Evolutionary conservation across 2,329 filamentous ascomycete species (phyloP).

Genomic region (Macrophomina tecta): DNA sequence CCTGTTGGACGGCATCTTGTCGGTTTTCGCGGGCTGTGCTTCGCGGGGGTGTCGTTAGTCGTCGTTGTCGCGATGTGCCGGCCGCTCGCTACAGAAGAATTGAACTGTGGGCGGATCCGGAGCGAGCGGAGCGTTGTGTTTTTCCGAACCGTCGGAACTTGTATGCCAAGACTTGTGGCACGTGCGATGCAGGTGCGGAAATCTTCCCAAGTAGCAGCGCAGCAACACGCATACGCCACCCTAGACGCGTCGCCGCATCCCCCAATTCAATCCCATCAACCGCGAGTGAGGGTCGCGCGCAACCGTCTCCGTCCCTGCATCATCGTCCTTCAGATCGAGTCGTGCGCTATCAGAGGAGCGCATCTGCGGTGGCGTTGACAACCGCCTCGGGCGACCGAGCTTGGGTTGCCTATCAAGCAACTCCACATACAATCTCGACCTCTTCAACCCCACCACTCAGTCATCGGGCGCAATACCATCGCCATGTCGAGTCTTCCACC

Average conservation of each 20-base stretch:
- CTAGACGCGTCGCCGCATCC: conserved; percentile 24
- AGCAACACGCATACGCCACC: conserved; percentile 25
- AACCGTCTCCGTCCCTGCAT: not conserved
- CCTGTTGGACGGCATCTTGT: conserved; percentile 60
- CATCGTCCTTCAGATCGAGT: not conserved
- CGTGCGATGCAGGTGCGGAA: not conserved
- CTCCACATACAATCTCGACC: conserved; percentile 9
- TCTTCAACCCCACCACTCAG: not conserved
- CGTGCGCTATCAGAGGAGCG: conserved; percentile 14
- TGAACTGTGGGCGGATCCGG: not conserved
- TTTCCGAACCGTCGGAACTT: conserved; percentile 1
- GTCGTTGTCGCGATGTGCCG: conserved; percentile 23
- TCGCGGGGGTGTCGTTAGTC: conserved; percentile 26
- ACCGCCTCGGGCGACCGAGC: conserved; percentile 29
- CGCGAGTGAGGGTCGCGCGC: conserved; percentile 24
- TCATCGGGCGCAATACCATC: not conserved
- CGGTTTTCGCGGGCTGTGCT: conserved; percentile 34
- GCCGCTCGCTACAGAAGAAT: conserved; percentile 12
- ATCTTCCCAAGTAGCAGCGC: conserved; percentile 23
- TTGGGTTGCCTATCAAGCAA: conserved; percentile 20
- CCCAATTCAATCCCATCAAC: conserved; percentile 25
- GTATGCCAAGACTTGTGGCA: no score
- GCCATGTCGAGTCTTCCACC: conserved; percentile 62
- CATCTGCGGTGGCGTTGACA: conserved; percentile 10
- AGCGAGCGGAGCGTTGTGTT: conserved; percentile 19